phyloP scores from a whole-genome alignment of 805 yeast genomes.

The Kazachstania taianensis region DNA sequence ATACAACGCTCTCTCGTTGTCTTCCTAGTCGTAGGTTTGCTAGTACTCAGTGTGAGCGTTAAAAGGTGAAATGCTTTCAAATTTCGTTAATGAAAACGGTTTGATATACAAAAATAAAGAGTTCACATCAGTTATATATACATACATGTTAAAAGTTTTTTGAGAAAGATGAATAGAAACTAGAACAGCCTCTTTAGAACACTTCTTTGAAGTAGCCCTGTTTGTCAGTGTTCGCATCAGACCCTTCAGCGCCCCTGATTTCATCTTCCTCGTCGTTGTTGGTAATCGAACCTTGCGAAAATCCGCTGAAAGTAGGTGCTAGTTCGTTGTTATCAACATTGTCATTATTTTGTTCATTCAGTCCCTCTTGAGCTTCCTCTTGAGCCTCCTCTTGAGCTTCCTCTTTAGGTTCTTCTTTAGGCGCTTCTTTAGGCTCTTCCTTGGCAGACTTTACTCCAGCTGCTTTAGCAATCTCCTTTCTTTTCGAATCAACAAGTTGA shows the following conservation, averaged over 20 bases:
- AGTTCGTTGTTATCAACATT: conserved; percentile 4
- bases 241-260: conserved; percentile 7
- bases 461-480: not conserved
- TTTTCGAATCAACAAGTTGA: no score
- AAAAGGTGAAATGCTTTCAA: no score
- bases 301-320: conserved; percentile 21
- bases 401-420: not conserved
- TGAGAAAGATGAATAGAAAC: no score
- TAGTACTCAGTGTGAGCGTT: no score
- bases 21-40: no score
- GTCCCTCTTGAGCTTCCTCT: conserved; percentile 3
- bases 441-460: not conserved
- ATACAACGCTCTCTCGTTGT: no score
- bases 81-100: no score
- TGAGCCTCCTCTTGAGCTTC: not conserved
- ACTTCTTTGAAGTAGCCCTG: conserved; percentile 6
- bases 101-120: no score
- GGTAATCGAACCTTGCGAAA: conserved; percentile 19
- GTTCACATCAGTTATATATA: no score
- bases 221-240: conserved; percentile 3
- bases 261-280: conserved; percentile 15
- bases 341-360: no score
- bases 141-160: no score
- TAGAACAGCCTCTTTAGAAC: no score
- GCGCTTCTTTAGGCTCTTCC: not conserved